Evolutionary conservation across 352 stramenopile species (phyloP), one percentile per base, ranked within the genome.

Genomic region (Phytophthora tentaculata): DNA sequence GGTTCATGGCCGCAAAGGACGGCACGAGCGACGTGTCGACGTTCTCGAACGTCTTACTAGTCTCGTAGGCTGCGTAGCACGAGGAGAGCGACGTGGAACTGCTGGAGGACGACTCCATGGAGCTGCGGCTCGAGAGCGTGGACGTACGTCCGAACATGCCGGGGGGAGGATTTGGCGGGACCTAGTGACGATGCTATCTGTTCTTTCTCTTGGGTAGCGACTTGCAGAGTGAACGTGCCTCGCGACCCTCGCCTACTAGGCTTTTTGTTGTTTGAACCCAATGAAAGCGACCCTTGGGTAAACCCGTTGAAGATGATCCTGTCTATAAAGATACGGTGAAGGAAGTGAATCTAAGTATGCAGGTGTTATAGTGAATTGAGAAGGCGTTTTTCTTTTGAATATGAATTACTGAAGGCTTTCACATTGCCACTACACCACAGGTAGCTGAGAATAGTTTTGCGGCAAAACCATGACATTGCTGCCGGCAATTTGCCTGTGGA

Each of bases 1-100:
- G 84, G 73, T 94, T 94, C 62, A 94, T 73, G 47, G 73, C 48
- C 16, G 70, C 68, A 52, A 94, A 94, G 51, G 83, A 76, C 22
- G 86, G 86, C 28, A 92, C 67, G 12, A 69, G 54, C 9, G 71
- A 78, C 26, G 28, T 61, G 59, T 81, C 77, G 9, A 73, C 66
- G 35, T 79, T 74, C 1, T 48, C 56, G 29, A 77, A 76, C 44
- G 58, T 51, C 20, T 60, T 75, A 53, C 24, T 62, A 16, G 41
- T 35, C 48, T 76, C 68, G 57, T 81, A 78, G 23, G 39, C 49
- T 24, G 51, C 64, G 57, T 75, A 78, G 32, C 56, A 70, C 19
- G 59, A 47, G 1, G 67, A 59, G 13, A 76, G 52, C 12, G 66
- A 73, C 53, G 53, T 41, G n/a, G 52, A 45, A 10, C 47, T 74